phyloP scores from a whole-genome alignment of 1,139 yeast species.

The Spencermartinsiella ligniputridi region DNA sequence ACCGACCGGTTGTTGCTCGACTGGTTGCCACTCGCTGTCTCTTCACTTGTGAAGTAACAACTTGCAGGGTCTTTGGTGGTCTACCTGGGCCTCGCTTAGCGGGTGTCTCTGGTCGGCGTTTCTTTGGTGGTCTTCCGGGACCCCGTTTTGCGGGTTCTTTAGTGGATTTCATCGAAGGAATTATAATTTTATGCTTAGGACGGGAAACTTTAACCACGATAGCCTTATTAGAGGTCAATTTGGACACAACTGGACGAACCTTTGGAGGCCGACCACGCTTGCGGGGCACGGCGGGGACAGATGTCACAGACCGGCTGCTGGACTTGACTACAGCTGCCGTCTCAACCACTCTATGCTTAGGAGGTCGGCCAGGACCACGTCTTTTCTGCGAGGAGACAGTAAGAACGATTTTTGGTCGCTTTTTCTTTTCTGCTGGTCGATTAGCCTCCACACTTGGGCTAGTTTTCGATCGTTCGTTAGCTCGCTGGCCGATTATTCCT shows the following conservation, averaged over 20 bases:
- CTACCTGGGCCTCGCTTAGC: constrained; percentile 5
- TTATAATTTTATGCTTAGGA: background rate
- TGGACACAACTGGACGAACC: background rate
- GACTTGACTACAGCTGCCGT: background rate
- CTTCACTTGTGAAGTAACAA: background rate
- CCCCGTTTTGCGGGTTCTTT: background rate
- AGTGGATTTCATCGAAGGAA: background rate
- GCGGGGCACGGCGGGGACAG: background rate
- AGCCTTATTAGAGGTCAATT: constrained; percentile 1
- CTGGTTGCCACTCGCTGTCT: no score
- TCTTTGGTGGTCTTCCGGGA: background rate
- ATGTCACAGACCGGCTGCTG: background rate
- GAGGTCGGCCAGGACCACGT: constrained; percentile 7
- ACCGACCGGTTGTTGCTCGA: no score
- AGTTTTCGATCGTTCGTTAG: background rate
- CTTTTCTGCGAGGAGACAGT: background rate
- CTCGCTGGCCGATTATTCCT: constrained; percentile 33
- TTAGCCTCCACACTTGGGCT: background rate
- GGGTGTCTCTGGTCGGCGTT: background rate
- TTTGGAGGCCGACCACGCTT: background rate
- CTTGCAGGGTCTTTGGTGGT: constrained; percentile 3
- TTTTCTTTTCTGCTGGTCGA: background rate
- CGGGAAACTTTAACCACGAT: background rate
- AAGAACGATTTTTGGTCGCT: background rate
- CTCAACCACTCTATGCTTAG: background rate